These are phyloP conservation scores for Suhomyces bokatorum DNA, from an alignment of 1,139 yeast genomes.

Conservation along the genomic window DNA sequence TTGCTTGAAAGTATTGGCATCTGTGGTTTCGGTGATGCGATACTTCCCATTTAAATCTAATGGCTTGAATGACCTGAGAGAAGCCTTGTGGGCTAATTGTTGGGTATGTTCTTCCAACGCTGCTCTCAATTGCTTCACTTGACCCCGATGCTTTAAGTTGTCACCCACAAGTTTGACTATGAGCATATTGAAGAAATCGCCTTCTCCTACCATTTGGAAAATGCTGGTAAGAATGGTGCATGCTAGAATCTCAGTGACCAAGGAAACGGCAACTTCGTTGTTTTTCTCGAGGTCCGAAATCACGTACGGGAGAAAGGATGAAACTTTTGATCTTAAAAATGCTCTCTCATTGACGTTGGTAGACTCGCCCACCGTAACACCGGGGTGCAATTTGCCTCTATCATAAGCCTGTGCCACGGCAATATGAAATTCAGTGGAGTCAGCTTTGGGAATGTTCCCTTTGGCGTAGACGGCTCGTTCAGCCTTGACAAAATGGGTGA, in stretches of 20 bases:
- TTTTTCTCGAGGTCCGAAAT: slow-evolving; percentile 50
- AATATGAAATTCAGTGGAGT: slow-evolving; percentile 38
- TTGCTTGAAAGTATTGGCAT: slow-evolving; percentile 40
- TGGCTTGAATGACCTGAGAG: slow-evolving; percentile 5
- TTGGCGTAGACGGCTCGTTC: slow-evolving; percentile 40
- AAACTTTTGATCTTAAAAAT: slow-evolving; percentile 49
- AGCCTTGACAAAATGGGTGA: slow-evolving; percentile 54
- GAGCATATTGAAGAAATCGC: slow-evolving; percentile 74
- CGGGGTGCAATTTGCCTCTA: slow-evolving; percentile 61
- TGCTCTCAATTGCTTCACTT: slow-evolving; percentile 70
- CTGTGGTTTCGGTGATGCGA: slow-evolving; percentile 28
- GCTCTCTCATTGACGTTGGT: slow-evolving; percentile 50
- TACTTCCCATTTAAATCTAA: slow-evolving; percentile 3
- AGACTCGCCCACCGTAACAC: slow-evolving; percentile 48
- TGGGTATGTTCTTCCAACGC: slow-evolving; percentile 67
- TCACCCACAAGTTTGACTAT: slow-evolving; percentile 64
- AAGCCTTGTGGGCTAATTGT: slow-evolving; percentile 11
- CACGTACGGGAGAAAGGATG: slow-evolving; percentile 50
- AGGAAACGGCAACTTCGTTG: slow-evolving; percentile 49
- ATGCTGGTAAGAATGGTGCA: slow-evolving; percentile 50
- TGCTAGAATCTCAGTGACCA: slow-evolving; percentile 66
- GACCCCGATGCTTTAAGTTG: slow-evolving; percentile 70
- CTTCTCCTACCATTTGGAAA: slow-evolving; percentile 59
- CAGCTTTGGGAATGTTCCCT: slow-evolving; percentile 15
- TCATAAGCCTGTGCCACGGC: slow-evolving; percentile 63